phyloP scores from a whole-genome alignment of 2,329 filamentous ascomycete species.

The Xylariaceae sp. region DNA sequence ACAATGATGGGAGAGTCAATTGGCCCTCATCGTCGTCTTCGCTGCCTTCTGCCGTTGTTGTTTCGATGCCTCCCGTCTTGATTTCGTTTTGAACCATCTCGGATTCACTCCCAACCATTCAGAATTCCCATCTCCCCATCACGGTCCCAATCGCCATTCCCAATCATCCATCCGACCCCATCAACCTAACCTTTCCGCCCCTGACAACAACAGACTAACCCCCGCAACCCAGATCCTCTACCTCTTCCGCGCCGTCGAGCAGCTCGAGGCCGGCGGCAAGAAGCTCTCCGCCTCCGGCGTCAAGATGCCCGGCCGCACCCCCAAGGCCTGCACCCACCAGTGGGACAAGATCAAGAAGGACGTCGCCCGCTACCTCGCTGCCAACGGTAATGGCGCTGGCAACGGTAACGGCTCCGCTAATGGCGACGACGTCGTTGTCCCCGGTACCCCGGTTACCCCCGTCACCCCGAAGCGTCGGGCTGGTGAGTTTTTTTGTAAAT shows the following conservation, averaged over 20 bases:
- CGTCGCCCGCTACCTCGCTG: neutral
- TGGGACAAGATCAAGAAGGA: conserved; percentile 10
- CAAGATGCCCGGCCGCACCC: neutral
- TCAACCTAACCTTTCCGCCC: too few relatives aligned
- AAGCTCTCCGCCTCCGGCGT: neutral
- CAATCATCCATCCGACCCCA: neutral
- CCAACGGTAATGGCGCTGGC: neutral
- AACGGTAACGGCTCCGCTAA: too few relatives aligned
- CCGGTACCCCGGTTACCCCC: too few relatives aligned
- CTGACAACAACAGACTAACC: neutral
- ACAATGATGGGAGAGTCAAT: too few relatives aligned
- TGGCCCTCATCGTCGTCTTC: too few relatives aligned
- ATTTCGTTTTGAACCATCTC: too few relatives aligned
- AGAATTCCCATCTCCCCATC: neutral
- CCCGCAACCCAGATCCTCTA: neutral
- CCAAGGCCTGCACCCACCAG: neutral
- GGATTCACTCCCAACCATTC: too few relatives aligned
- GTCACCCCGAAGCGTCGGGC: too few relatives aligned
- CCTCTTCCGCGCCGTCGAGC: conserved; percentile 1
- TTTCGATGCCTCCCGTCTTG: too few relatives aligned
- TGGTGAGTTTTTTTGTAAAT: too few relatives aligned
- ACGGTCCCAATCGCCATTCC: neutral
- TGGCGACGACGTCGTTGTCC: too few relatives aligned
- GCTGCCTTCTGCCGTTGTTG: too few relatives aligned
- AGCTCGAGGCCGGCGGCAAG: neutral